Evolutionary conservation across 805 yeast genomes (phyloP).

Genomic region (Teunomyces gatunensis): DNA sequence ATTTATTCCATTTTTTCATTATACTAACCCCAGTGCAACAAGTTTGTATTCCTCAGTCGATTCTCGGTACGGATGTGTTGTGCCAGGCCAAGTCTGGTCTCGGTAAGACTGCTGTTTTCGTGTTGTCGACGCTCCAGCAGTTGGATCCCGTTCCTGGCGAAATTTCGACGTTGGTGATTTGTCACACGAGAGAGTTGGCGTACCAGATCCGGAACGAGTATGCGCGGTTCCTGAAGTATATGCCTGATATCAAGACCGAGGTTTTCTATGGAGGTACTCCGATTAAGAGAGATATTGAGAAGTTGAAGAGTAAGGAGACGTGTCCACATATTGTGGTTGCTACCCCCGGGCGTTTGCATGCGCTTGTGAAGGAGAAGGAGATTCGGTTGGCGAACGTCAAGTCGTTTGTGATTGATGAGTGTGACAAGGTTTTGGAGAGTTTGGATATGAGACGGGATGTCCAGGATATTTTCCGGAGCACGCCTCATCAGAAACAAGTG

Average conservation of each 20-base stretch:
- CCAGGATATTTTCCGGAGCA: constrained; percentile 94
- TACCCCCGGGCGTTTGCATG: constrained; percentile 97
- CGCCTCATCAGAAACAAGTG: constrained; percentile 98
- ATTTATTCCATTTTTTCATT: too few relatives aligned
- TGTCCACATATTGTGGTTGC: constrained; percentile 97
- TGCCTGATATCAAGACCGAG: constrained; percentile 96
- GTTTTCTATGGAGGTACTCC: constrained; percentile 97
- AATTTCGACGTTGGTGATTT: constrained; percentile 87
- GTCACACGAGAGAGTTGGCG: constrained; percentile 98
- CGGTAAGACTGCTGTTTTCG: constrained; percentile 98
- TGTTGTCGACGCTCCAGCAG: constrained; percentile 92
- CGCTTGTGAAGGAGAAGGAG: constrained; percentile 86
- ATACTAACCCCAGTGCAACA: constrained; percentile 69
- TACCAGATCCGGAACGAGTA: constrained; percentile 97
- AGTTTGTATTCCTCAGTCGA: constrained; percentile 96
- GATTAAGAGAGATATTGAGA: constrained; percentile 78
- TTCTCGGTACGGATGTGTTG: constrained; percentile 94
- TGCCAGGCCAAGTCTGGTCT: constrained; percentile 99
- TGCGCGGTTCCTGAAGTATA: constrained; percentile 94
- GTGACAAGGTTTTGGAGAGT: constrained; percentile 94
- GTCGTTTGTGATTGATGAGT: constrained; percentile 95
- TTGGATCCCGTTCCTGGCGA: constrained; percentile 97
- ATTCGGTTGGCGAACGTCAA: constrained; percentile 85
- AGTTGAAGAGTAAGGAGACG: constrained; percentile 86
- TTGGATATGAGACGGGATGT: constrained; percentile 97